Percentiles rank a stretch among this genome's conserved stretches.
These are phyloP conservation scores for Forsythia suspensa DNA, from an alignment of 257 asterid genomes.

Conservation along the genomic window DNA sequence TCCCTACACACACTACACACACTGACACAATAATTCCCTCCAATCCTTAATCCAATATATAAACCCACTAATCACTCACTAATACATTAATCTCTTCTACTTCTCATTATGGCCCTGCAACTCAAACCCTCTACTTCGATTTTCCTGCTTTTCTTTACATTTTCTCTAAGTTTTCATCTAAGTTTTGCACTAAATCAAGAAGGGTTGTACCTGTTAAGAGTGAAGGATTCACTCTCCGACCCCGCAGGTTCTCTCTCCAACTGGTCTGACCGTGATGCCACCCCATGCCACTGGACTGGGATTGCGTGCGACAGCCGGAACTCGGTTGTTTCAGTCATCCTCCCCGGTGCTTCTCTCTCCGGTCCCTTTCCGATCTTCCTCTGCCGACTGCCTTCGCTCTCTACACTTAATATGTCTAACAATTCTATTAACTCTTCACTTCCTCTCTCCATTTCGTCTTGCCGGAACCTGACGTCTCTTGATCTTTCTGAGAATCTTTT, in stretches of 20 bases:
- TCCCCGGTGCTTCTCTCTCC: constrained; percentile 44
- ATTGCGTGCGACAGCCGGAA: constrained; percentile 41
- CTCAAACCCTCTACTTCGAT: neutral
- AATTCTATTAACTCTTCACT: constrained; percentile 56
- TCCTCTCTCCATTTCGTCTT: constrained; percentile 51
- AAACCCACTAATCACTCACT: neutral
- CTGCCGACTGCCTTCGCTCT: constrained; percentile 58
- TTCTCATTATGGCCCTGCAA: constrained; percentile 6
- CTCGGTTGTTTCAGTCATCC: constrained; percentile 49
- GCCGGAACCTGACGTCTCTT: constrained; percentile 52
- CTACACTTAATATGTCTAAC: constrained; percentile 39
- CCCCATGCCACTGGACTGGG: constrained; percentile 92
- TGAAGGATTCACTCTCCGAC: constrained; percentile 51
- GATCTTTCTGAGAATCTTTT: constrained; percentile 68
- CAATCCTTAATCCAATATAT: neutral
- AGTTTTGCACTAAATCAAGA: constrained; percentile 57
- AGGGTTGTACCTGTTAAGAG: constrained; percentile 34
- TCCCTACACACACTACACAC: constrained; percentile 7
- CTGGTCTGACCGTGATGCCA: constrained; percentile 54
- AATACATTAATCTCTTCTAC: neutral
- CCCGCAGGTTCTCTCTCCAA: constrained; percentile 44
- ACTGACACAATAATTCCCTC: neutral
- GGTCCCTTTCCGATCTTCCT: constrained; percentile 60
- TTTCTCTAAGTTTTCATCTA: neutral
- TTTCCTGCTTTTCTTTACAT: neutral